phyloP scores from a whole-genome alignment of 2,329 filamentous ascomycete species.

The Alternaria sp. region DNA sequence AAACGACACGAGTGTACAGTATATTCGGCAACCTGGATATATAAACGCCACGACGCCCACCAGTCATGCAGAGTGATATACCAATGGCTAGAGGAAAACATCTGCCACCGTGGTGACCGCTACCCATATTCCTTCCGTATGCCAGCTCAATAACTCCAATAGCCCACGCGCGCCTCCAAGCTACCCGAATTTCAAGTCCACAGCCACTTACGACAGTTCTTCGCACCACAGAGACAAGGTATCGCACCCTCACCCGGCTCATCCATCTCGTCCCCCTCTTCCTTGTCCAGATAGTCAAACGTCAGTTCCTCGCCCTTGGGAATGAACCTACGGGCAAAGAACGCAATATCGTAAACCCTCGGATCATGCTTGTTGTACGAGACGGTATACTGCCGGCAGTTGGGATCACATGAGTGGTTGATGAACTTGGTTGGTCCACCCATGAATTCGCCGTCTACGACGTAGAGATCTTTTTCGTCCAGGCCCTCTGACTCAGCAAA shows the following conservation, averaged over 20 bases:
- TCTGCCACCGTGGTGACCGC: background rate
- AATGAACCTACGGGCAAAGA: constrained; percentile 77
- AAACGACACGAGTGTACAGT: too few species aligned
- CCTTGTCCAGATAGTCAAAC: constrained; percentile 80
- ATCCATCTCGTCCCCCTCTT: constrained; percentile 62
- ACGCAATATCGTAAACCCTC: constrained; percentile 77
- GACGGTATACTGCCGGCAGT: constrained; percentile 80
- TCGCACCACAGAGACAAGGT: constrained; percentile 66
- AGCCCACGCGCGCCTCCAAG: background rate
- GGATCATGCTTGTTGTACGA: constrained; percentile 80
- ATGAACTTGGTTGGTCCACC: constrained; percentile 83
- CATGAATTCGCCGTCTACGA: constrained; percentile 74
- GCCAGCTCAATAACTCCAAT: background rate
- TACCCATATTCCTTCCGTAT: background rate
- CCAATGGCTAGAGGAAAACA: background rate
- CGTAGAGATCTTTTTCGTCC: constrained; percentile 51
- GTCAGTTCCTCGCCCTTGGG: constrained; percentile 73
- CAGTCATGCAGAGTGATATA: background rate
- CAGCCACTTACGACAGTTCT: constrained; percentile 73
- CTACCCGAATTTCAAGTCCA: constrained; percentile 60
- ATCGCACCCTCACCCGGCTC: constrained; percentile 57
- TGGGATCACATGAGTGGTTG: constrained; percentile 83
- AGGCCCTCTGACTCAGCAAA: constrained; percentile 71
- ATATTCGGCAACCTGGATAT: background rate
- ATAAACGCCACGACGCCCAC: background rate